Evolutionary conservation across 805 yeast species (phyloP).

Genomic region (Lipomyces oligophaga): DNA sequence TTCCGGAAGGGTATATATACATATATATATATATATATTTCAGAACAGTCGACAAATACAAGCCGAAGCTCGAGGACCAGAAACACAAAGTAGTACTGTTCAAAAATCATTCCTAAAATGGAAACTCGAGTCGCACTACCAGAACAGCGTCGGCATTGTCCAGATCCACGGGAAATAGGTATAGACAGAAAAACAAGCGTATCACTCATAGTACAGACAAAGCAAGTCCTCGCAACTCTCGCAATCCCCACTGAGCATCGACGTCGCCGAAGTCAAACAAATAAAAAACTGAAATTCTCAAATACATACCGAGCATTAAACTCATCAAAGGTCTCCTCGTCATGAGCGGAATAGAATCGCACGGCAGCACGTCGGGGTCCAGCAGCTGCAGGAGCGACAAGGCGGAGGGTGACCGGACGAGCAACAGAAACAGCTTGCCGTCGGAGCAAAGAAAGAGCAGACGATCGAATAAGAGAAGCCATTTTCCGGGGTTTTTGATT

Average conservation of each 20-base stretch:
- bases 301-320: slow-evolving; percentile 72
- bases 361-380: slow-evolving; percentile 31
- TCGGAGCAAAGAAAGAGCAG: slow-evolving; percentile 10
- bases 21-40: too few species aligned
- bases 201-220: background rate
- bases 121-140: too few species aligned
- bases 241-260: background rate
- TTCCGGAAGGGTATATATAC: too few species aligned
- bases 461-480: slow-evolving; percentile 21
- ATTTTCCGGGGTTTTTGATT: too few species aligned
- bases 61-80: too few species aligned
- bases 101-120: too few species aligned
- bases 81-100: too few species aligned
- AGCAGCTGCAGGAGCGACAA: slow-evolving; percentile 6
- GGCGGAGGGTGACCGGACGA: slow-evolving; percentile 3
- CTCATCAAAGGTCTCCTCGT: slow-evolving; percentile 92
- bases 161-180: background rate
- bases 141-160: too few species aligned
- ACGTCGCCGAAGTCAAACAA: background rate
- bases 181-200: background rate
- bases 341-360: slow-evolving; percentile 76
- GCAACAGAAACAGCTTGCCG: background rate
- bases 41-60: too few species aligned
- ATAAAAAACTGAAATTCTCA: too few species aligned
- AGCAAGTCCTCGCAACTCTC: too few species aligned